Evolutionary conservation across 2,329 filamentous ascomycete species (phyloP), one percentile per base, ranked within the genome.

Genomic region (Chrysosporium queenslandicum): DNA sequence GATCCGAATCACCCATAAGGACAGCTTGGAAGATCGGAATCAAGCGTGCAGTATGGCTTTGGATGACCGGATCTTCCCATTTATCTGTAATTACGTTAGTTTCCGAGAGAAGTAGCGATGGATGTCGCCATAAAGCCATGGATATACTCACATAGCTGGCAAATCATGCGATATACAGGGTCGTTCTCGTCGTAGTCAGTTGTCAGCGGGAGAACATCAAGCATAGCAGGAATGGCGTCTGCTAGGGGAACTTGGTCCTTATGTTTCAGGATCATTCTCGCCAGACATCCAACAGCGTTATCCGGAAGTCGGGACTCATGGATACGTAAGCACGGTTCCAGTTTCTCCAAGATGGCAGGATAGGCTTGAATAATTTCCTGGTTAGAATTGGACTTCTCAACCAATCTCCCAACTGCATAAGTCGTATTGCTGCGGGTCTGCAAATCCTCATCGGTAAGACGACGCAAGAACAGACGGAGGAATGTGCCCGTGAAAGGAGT

Each of bases 131-230:
- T 25, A n/a, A 8, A 37, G 11, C 18, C 7, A 8, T 46, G 30
- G 29, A 27, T 32, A 21, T 30, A 79, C 82, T 75, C 76, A 85
- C 81, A 96, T 58, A 97, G 79, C 69, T 86, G 83, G 69, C 87
- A 84, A 63, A 98, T 84, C 80, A 90, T 94, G 68, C 85, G 80
- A 73, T 85, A 98, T 55, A 97, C 83, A 7, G 92, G 89, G 63
- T 87, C 87, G 72, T 98, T 97, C 79, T 97, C 92, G 71, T 96
- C 89, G 62, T 81, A 97, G 68, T 97, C 92, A 66, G 95, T 90
- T 69, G 86, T 87, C 57, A 97, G 77, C 8, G 92, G 92, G 34
- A 97, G 79, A 25, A 90, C 78, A 56, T 80, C 79, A 53, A 94
- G 79, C 25, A 97, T 73, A 0, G 81, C 82, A 23, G 91, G 90